Base-by-base conservation (phyloP, 2,329 filamentous ascomycete species). In the Hypoxylon sp. region DNA sequence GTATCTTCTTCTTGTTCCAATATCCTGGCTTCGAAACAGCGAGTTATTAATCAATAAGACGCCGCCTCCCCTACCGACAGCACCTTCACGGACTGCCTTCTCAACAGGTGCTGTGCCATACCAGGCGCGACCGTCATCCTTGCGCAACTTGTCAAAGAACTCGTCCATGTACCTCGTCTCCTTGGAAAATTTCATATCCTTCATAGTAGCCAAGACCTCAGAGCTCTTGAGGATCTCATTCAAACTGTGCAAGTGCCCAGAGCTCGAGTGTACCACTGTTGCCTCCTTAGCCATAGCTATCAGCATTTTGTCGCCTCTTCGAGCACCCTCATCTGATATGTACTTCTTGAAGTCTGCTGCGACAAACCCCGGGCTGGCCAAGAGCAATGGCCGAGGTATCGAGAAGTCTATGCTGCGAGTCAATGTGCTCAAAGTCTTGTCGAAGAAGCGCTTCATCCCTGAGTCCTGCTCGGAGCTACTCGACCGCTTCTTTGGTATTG, bases 291-390 rank as follows among this genome's bases (percentile, higher is more conserved):
- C 84, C 71, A 92, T 85, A 5, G 82, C 82, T 73, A 88, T 81
- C 71, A 98, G 84, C 0, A 87, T 82, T 79, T 95, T 96, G 78
- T 97, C 92, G 2, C 80, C 83, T 70, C 82, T 83, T 62, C 86
- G 81, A 6, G 82, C 80, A 1, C 84, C 88, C 66, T 91, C 88
- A 37, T 89, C 90, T 24, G 86, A 83, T 39, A 90, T 87, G 81
- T 92, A 94, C 44, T 90, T 89, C 60, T 92, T 90, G 78, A 99
- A 97, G 19, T 91, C 90, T 2, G 87, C 83, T 0, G 95, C 95
- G 5, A 93, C 90, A 78, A 97, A 99, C 0, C 95, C 96, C 0
- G 96, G 95, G 67, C 92, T 94, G 1, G 95, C 96, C 2, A 99
- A 84, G 19, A 99, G 84, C 11, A 98, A 82, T 0, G 94, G 94